These are phyloP conservation scores for Skeletonema potamos DNA, from an alignment of 108 stramenopile species.

Conservation along the genomic window DNA sequence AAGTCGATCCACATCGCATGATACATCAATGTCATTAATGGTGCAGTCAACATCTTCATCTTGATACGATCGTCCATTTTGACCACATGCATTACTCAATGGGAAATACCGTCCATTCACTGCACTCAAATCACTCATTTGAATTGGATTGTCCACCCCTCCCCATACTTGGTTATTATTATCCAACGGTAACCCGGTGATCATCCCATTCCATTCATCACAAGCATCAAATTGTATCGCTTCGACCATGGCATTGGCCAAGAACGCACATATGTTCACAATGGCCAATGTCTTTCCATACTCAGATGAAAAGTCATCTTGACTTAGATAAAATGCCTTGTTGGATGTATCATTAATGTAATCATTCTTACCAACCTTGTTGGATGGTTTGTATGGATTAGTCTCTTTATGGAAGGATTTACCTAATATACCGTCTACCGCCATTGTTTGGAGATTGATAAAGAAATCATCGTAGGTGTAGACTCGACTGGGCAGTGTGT, in stretches of 20 bases:
- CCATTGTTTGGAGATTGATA: conserved; percentile 6
- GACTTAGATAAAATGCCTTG: conserved; percentile 21
- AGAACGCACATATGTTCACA: conserved; percentile 37
- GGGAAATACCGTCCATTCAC: conserved; percentile 36
- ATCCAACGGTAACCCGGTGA: background rate
- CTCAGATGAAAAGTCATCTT: background rate
- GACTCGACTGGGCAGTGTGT: conserved; percentile 22
- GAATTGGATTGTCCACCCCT: background rate
- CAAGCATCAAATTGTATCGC: conserved; percentile 40
- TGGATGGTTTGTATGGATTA: conserved; percentile 6
- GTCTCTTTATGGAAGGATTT: conserved; percentile 11
- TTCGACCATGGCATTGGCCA: conserved; percentile 37
- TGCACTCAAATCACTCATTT: conserved; percentile 16
- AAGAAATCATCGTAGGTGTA: conserved; percentile 37
- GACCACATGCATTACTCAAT: conserved; percentile 36
- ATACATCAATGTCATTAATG: conserved; percentile 15
- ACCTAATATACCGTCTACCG: conserved; percentile 16
- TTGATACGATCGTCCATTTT: conserved; percentile 32
- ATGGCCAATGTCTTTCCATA: conserved; percentile 16
- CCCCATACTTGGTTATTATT: background rate
- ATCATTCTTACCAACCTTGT: background rate
- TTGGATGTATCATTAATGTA: background rate
- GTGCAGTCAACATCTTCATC: background rate
- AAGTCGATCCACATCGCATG: conserved; percentile 15
- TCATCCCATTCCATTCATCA: conserved; percentile 45